phyloP scores from a whole-genome alignment of 2,329 filamentous ascomycete species.

The Verticillium dahliae region DNA sequence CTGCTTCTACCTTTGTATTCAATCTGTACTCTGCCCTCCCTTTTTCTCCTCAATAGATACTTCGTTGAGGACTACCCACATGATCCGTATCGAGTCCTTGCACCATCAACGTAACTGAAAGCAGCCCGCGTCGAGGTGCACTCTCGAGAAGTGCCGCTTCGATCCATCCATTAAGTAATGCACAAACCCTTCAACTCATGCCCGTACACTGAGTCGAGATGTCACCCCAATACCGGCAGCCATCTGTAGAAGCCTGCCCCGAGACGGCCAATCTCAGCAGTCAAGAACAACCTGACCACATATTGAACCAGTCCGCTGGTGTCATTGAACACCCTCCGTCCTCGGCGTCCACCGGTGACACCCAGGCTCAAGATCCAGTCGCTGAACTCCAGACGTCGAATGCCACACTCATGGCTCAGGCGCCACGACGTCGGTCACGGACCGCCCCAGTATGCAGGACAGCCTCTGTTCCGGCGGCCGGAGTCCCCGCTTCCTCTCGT shows the following conservation, averaged over 20 bases:
- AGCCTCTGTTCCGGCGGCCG: neutral
- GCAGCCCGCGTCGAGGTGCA: neutral
- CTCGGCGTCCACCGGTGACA: neutral
- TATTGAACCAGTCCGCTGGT: neutral
- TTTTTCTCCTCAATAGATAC: neutral
- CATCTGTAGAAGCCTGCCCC: slow-evolving; percentile 3
- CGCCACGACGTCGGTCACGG: neutral
- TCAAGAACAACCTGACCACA: neutral
- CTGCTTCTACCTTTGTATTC: neutral
- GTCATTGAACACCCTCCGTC: neutral
- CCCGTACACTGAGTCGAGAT: neutral
- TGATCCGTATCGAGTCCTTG: neutral
- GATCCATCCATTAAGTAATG: neutral
- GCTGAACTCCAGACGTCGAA: neutral
- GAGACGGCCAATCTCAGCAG: neutral
- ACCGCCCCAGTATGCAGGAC: neutral
- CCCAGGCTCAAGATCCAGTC: neutral
- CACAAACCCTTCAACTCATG: neutral
- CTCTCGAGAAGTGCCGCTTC: neutral
- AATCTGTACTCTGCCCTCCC: neutral
- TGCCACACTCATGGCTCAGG: neutral
- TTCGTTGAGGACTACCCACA: no score
- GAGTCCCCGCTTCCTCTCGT: neutral
- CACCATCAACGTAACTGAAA: neutral
- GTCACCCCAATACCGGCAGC: slow-evolving; percentile 5